Evolutionary conservation across 2,329 filamentous ascomycete species (phyloP), one percentile per base, ranked within the genome.

Genomic region (Apiospora phragmitis): DNA sequence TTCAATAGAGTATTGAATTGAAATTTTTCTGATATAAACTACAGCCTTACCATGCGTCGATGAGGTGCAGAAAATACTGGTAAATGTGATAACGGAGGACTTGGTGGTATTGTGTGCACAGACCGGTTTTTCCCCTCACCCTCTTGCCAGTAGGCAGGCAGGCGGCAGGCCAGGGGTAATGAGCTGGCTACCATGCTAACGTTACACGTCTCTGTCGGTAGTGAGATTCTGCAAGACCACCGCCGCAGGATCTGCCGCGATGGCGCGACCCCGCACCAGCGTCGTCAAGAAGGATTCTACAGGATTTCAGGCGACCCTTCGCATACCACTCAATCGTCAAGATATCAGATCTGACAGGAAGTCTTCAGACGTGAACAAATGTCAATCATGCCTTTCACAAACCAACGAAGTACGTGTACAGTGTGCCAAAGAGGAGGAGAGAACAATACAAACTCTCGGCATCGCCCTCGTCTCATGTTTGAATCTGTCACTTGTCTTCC

Each of bases 401-500:
- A 24, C 18, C 21, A 59, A 9, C 7, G 6, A 59, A 35, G 16
- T 12, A 59, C 26, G 26, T 62, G 55, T 62, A 62, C 55, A 62
- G 55, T 62, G 55, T 62, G 55, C 55, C 32, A 38, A 38, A 4
- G 18, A 14, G 32, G 7, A n/a, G 32, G 21, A 62, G 55, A 38
- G 55, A 24, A 62, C 18, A 38, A n/a, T n/a, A n/a, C 55, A n/a
- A 35, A 12, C 32, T n/a, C 55, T 62, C 9, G 55, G 55, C 55
- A 62, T 38, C 55, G 55, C 55, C 55, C 55, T 62, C 55, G 65
- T 67, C 65, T 67, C 65, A 67, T 43, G 65, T 67, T 68, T 68
- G 67, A 55, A 49, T 65, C 68, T 69, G 68, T 69, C 68, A 69
- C 35, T 62, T 68, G 43, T 11, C 35, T 69, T 69, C 68, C 49